Evolutionary conservation across 345 rosid species (phyloP), one percentile per base, ranked within the genome.

Genomic region (Salix dunnii): DNA sequence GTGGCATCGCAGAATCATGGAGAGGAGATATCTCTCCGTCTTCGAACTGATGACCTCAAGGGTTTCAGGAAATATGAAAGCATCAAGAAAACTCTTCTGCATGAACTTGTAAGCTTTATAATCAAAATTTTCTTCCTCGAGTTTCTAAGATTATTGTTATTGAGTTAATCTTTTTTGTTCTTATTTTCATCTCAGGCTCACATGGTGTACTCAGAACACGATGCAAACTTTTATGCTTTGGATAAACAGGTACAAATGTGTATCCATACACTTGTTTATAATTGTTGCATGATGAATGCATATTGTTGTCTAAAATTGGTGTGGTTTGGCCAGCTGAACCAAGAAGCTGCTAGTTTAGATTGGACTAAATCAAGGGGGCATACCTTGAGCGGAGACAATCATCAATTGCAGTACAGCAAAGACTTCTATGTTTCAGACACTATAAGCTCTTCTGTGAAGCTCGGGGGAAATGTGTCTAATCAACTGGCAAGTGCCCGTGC

Each of bases 31-130:
- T 96, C 97, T 67, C 82, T 93, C 86, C 95, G 98, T 77, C 92
- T 96, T 79, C 90, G 97, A 71, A 96, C 99, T 11, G 99, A 96
- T 89, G 97, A 93, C 82, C 95, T 93, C 75, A 91, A 88, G 80
- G 99, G 98, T 76, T 96, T 96, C 81, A 89, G 99, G 86, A 96
- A 96, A 88, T 96, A 93, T 61, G 97, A 88, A 53, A 89, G 94
- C 86, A 92, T 93, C 4, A 93, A 92, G 82, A 90, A 90, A 82
- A 93, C 99, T 68, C 92, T 96, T 61, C 78, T 96, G 76, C 99
- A 96, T 81, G 99, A 96, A 86, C 98, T 93, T 68, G 99, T 93
- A 86, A 83, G 89, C 73, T 62, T 42, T 65, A 67, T 70, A 28
- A 49, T 68, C 42, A 70, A 12, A 18, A 31, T 13, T 49, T n/a